These are phyloP conservation scores for Narthecium ossifragum DNA, from an alignment of 106 monocot species.

Conservation along the genomic window DNA sequence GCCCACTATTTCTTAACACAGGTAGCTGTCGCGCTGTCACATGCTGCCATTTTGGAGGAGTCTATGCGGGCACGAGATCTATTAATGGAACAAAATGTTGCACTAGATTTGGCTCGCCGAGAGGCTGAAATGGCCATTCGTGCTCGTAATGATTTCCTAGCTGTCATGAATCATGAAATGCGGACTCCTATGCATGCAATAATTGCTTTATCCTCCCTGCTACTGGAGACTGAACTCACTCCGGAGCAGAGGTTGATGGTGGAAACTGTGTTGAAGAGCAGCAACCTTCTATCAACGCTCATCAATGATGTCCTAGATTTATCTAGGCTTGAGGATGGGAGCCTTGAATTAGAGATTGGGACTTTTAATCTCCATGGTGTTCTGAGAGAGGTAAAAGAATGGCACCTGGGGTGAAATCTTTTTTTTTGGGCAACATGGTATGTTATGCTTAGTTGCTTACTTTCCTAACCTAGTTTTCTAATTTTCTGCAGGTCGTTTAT, in stretches of 20 bases:
- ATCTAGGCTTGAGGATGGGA: constrained; percentile 86
- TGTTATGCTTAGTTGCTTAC: neutral
- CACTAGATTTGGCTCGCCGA: constrained; percentile 76
- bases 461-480: constrained; percentile 11
- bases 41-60: constrained; percentile 95
- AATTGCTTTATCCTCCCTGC: constrained; percentile 65
- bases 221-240: constrained; percentile 81
- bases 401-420: too few relatives aligned
- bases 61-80: constrained; percentile 94
- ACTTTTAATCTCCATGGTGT: constrained; percentile 80
- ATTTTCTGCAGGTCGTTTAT: constrained; percentile 78
- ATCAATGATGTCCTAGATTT: constrained; percentile 91
- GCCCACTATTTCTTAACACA: constrained; percentile 25
- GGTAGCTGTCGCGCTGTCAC: constrained; percentile 98
- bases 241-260: constrained; percentile 86
- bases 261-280: constrained; percentile 81
- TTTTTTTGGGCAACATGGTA: neutral
- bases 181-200: constrained; percentile 82
- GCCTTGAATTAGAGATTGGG: constrained; percentile 55
- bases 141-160: constrained; percentile 91
- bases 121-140: constrained; percentile 93
- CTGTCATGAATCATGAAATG: constrained; percentile 99
- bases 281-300: constrained; percentile 77
- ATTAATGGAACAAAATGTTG: constrained; percentile 90
- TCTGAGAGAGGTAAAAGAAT: constrained; percentile 88